Percentiles rank a stretch among this genome's conserved stretches.
Conservation (phyloP, 2,329 filamentous ascomycete species). For the Lecanicillium sp. region DNA sequence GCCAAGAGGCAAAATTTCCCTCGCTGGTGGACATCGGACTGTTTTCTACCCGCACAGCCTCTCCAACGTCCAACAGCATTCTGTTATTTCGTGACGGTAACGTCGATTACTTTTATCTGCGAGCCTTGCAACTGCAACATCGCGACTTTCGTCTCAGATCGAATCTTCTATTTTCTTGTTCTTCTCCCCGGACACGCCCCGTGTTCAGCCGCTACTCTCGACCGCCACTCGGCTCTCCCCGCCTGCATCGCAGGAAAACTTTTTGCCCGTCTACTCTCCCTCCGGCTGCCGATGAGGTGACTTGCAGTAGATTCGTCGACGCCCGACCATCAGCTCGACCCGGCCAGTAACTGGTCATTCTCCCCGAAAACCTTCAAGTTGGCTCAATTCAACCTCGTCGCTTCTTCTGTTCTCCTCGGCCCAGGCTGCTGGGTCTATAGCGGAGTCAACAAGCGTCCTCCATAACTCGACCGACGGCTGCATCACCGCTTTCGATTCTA, state of each 20-base stretch:
- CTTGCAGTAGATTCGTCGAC: constrained; percentile 5
- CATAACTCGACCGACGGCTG: constrained; percentile 57
- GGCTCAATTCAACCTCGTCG: constrained; percentile 71
- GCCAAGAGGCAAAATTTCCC: no score
- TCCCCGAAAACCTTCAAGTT: constrained; percentile 68
- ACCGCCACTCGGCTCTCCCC: neutral
- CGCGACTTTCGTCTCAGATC: no score
- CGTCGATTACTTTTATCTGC: no score
- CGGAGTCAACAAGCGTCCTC: constrained; percentile 95
- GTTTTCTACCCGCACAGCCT: no score
- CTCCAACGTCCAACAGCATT: no score
- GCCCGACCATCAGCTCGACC: constrained; percentile 1
- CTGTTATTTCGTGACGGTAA: no score
- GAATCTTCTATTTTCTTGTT: no score
- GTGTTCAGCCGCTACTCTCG: neutral
- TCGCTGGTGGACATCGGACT: no score
- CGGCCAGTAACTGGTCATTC: constrained; percentile 9
- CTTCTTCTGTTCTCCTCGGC: constrained; percentile 76
- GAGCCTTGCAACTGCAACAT: no score
- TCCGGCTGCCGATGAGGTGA: constrained; percentile 4
- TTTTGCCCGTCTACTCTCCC: neutral
- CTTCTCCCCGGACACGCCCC: neutral
- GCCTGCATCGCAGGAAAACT: neutral
- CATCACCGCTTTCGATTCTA: constrained; percentile 7
- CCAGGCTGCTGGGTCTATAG: constrained; percentile 89